Evolutionary conservation across 139 green algal genomes (phyloP).

Genomic region (Chlorella sp.): DNA sequence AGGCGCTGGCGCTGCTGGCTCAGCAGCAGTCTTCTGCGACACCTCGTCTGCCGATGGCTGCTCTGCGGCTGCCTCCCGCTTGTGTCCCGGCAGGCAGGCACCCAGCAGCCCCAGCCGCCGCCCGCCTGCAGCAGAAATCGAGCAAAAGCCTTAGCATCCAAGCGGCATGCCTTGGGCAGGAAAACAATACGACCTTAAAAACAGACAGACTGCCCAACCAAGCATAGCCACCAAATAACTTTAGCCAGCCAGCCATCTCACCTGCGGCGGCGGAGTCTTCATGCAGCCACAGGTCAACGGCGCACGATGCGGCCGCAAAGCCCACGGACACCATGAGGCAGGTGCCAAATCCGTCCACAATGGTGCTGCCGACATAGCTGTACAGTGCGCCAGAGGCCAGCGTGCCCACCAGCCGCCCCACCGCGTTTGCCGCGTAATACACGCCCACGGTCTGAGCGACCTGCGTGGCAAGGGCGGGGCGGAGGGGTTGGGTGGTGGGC

Average conservation of each 20-base stretch:
- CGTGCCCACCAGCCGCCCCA: constrained; percentile 79
- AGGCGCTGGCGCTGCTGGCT: too few relatives aligned
- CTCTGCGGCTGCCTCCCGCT: neutral
- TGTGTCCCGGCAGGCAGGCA: neutral
- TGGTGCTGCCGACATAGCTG: constrained; percentile 62
- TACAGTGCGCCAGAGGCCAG: constrained; percentile 78
- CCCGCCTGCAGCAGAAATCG: neutral
- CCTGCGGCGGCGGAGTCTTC: constrained; percentile 36
- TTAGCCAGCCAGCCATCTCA: neutral
- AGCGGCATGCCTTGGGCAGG: neutral
- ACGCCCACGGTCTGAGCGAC: constrained; percentile 87
- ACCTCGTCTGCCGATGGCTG: too few relatives aligned
- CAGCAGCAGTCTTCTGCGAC: too few relatives aligned
- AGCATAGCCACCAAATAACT: too few relatives aligned
- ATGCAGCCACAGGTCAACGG: constrained; percentile 50
- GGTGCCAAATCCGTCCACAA: constrained; percentile 72
- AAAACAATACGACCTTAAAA: neutral
- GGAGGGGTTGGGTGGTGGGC: too few relatives aligned
- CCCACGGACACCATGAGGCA: constrained; percentile 77
- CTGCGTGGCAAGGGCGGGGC: neutral
- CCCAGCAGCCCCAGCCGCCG: neutral
- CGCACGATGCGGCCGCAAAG: constrained; percentile 57
- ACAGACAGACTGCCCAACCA: neutral
- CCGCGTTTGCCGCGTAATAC: constrained; percentile 89
- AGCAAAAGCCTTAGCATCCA: too few relatives aligned